Conservation (phyloP, 2,329 filamentous ascomycete species). For the Trichoderma simmonsii region DNA sequence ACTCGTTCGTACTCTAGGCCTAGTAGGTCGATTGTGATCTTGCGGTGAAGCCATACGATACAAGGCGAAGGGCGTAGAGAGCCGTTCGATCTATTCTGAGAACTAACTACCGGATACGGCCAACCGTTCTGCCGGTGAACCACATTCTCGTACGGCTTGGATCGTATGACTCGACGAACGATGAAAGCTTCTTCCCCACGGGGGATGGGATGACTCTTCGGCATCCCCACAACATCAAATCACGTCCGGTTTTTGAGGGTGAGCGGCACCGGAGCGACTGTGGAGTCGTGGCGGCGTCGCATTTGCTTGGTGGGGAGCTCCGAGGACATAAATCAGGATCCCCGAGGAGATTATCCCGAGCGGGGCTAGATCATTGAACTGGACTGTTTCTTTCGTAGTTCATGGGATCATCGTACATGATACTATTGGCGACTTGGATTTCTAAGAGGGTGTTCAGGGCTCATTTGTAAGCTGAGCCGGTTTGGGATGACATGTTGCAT, state of each 20-base stretch:
- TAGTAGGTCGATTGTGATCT: neutral
- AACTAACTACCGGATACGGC: neutral
- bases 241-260: neutral
- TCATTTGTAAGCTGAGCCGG: neutral
- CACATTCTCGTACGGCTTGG: neutral
- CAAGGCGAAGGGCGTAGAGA: neutral
- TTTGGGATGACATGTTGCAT: neutral
- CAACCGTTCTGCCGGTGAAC: neutral
- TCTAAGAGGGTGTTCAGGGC: neutral
- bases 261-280: neutral
- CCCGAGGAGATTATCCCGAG: neutral
- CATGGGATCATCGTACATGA: neutral
- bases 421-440: neutral
- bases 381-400: neutral
- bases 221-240: neutral
- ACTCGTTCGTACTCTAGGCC: too few species aligned
- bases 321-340: neutral
- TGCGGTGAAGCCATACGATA: neutral
- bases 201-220: slow-evolving; percentile 10
- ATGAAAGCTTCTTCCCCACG: slow-evolving; percentile 8
- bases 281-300: neutral
- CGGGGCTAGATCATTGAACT: neutral
- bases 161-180: neutral
- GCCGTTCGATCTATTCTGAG: neutral
- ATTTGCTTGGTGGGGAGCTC: neutral